Percentiles rank a stretch among this genome's conserved stretches.
Conservation (phyloP, 768 basidiomycete species). For the Auriculariales sp. region DNA sequence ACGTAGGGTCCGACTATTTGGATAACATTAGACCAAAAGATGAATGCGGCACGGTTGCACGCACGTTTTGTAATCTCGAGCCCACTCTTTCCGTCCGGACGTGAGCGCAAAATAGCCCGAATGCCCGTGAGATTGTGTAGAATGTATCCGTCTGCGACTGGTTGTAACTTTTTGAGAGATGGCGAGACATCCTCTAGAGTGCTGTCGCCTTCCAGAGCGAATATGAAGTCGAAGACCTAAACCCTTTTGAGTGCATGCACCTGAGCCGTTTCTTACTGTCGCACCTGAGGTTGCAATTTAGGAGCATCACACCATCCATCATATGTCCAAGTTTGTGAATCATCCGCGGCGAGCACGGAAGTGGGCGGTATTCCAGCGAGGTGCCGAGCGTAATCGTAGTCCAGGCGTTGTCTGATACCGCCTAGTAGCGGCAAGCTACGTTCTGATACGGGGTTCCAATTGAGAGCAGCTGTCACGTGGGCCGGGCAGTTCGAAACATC, state of each 20-base stretch:
- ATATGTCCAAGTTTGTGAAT: conserved; percentile 36
- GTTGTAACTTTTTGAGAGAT: conserved; percentile 44
- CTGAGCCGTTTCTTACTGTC: conserved; percentile 15
- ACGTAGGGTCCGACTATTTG: conserved; percentile 63
- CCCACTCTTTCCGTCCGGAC: conserved; percentile 74
- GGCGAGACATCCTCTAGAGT: conserved; percentile 61
- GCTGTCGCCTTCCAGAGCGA: conserved; percentile 41
- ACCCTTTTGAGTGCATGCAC: conserved; percentile 1
- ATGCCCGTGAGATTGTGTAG: conserved; percentile 69
- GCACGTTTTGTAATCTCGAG: conserved; percentile 72
- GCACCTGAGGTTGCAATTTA: conserved; percentile 49
- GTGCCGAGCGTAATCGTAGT: conserved; percentile 69
- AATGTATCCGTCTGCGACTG: conserved; percentile 54
- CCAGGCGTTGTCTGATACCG: conserved; percentile 57
- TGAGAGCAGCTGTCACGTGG: conserved; percentile 33
- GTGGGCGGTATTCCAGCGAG: conserved; percentile 42
- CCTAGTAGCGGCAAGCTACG: conserved; percentile 42
- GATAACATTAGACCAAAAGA: no score
- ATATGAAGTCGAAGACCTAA: conserved; percentile 71
- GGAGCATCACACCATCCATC: conserved; percentile 69
- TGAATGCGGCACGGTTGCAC: no score
- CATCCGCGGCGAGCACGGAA: conserved; percentile 24
- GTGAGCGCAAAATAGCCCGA: conserved; percentile 59
- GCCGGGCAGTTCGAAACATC: conserved; percentile 63
- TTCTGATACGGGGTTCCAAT: conserved; percentile 12